These are phyloP conservation scores for Macrophomina phaseolina DNA, from an alignment of 2,329 filamentous ascomycete genomes.

Conservation along the genomic window DNA sequence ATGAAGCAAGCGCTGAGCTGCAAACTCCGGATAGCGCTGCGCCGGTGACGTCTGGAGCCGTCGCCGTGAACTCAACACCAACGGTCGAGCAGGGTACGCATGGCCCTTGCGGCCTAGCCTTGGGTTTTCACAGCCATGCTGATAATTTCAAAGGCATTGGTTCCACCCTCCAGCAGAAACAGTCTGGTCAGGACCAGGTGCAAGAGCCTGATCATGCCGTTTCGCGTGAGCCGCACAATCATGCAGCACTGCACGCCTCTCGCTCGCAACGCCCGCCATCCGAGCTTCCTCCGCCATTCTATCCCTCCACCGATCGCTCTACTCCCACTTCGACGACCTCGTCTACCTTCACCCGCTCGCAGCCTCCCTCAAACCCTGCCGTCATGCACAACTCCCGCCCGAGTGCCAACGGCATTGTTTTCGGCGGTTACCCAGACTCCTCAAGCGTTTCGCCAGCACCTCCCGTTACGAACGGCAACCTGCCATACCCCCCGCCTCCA, in stretches of 20 bases:
- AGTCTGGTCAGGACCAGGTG: neutral
- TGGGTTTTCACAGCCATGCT: neutral
- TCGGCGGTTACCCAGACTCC: conserved; percentile 46
- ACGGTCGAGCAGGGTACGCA: neutral
- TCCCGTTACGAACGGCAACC: conserved; percentile 32
- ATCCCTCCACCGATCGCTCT: conserved; percentile 38
- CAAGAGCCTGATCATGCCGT: conserved; percentile 43
- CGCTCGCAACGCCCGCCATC: conserved; percentile 32
- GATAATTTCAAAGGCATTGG: neutral
- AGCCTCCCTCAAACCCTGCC: conserved; percentile 17
- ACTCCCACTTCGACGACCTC: conserved; percentile 36
- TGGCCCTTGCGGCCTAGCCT: neutral
- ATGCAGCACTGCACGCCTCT: conserved; percentile 36
- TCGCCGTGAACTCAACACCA: neutral
- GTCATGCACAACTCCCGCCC: conserved; percentile 27
- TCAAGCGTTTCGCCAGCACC: conserved; percentile 46
- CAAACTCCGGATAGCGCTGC: conserved; percentile 1
- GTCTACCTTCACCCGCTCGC: conserved; percentile 26
- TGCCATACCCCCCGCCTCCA: conserved; percentile 38
- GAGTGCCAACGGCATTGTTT: conserved; percentile 42
- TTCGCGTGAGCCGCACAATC: conserved; percentile 38
- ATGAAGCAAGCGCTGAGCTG: neutral
- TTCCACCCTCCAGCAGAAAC: neutral
- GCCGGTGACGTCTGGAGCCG: neutral
- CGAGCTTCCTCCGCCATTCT: conserved; percentile 45